These are phyloP conservation scores for Geotrichum aggregatum DNA, from an alignment of 1,139 yeast genomes.

Conservation along the genomic window DNA sequence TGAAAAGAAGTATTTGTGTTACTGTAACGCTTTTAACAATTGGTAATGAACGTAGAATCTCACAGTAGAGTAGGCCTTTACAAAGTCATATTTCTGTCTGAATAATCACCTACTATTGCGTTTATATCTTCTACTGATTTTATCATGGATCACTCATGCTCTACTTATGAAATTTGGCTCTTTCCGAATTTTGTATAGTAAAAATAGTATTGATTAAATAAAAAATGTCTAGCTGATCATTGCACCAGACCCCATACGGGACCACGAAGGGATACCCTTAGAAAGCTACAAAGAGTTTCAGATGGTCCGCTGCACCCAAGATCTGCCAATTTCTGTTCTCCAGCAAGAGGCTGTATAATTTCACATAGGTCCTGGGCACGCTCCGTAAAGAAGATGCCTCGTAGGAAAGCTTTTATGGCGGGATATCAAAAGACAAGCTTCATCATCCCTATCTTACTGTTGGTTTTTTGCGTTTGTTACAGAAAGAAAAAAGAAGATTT, in stretches of 20 bases:
- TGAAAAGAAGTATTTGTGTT: too few species aligned
- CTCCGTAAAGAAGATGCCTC: constrained; percentile 41
- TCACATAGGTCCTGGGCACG: constrained; percentile 40
- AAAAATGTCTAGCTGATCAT: constrained; percentile 39
- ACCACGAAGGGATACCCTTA: constrained; percentile 42
- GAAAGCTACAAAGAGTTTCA: constrained; percentile 25
- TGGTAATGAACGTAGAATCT: too few species aligned
- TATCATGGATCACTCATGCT: too few species aligned
- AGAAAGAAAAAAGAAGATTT: constrained; percentile 19
- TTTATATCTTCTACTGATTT: too few species aligned
- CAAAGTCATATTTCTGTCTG: too few species aligned
- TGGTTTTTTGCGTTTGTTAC: constrained; percentile 36
- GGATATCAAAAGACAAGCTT: constrained; percentile 21
- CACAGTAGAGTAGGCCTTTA: too few species aligned
- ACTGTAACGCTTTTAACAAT: too few species aligned
- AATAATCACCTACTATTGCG: too few species aligned
- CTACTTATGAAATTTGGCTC: too few species aligned
- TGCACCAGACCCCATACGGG: constrained; percentile 43
- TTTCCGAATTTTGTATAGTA: too few species aligned
- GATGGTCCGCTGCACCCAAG: constrained; percentile 44
- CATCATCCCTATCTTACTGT: constrained; percentile 30
- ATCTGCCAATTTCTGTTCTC: constrained; percentile 36
- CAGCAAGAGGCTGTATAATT: constrained; percentile 34
- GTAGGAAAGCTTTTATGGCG: constrained; percentile 37
- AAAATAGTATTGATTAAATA: background rate